phyloP scores from a whole-genome alignment of 352 stramenopile species.

The Halophytophthora batemanensis region DNA sequence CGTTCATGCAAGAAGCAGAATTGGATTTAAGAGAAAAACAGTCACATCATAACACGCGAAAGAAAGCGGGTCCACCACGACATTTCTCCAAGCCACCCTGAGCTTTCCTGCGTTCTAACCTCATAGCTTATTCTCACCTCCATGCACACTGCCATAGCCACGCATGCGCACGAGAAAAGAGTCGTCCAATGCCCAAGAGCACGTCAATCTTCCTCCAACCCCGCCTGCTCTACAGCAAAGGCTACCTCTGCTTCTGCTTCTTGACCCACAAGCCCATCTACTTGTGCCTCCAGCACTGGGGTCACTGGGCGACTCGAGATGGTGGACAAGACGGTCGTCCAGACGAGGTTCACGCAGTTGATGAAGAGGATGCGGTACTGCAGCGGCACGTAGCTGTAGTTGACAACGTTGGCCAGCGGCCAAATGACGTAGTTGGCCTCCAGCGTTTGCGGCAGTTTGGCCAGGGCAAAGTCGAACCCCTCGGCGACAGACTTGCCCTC shows the following conservation, averaged over 20 bases:
- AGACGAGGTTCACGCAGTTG: constrained; percentile 44
- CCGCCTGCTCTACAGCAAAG: too few species aligned
- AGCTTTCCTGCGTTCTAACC: too few species aligned
- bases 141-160: too few species aligned
- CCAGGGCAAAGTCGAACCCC: constrained; percentile 24
- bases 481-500: constrained; percentile 18
- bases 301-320: constrained; percentile 22
- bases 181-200: too few species aligned
- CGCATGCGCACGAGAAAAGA: too few species aligned
- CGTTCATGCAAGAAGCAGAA: not conserved
- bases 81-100: too few species aligned
- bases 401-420: constrained; percentile 38
- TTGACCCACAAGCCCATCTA: not conserved
- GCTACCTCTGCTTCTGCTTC: not conserved
- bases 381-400: constrained; percentile 36
- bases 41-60: not conserved
- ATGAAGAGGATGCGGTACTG: constrained; percentile 43
- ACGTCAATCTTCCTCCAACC: too few species aligned
- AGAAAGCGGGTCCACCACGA: not conserved
- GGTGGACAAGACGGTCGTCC: constrained; percentile 37
- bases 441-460: constrained; percentile 32
- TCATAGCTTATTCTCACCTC: too few species aligned
- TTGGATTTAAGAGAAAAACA: too few species aligned
- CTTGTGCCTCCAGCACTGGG: constrained; percentile 4
- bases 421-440: constrained; percentile 44